Evolutionary conservation across 2,329 filamentous ascomycete genomes (phyloP).

Genomic region (Colletotrichum tamarilloi): DNA sequence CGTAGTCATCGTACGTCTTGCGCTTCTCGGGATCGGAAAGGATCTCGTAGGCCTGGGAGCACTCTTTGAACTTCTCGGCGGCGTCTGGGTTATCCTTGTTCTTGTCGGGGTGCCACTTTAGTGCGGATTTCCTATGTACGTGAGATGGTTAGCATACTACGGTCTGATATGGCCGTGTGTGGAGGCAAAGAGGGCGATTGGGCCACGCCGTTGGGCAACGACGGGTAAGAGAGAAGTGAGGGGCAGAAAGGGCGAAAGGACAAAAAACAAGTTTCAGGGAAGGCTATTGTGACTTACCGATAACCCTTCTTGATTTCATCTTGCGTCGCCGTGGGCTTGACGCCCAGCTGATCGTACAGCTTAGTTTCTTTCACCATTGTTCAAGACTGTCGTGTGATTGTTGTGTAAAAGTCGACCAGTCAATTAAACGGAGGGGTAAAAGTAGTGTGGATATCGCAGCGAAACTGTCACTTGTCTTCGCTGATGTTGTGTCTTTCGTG

Average conservation of each 20-base stretch:
- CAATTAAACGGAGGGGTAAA: conserved; percentile 1
- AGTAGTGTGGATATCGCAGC: conserved; percentile 3
- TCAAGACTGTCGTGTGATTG: conserved; percentile 30
- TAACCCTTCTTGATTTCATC: conserved; percentile 99
- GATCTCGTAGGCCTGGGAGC: conserved; percentile 97
- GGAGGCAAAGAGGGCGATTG: background rate
- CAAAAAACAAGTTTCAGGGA: background rate
- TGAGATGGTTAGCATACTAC: conserved; percentile 48
- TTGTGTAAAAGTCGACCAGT: conserved; percentile 6
- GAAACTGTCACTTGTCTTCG: background rate
- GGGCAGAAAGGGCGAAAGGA: background rate
- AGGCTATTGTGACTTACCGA: conserved; percentile 65
- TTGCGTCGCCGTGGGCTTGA: conserved; percentile 84
- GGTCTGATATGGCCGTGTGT: background rate
- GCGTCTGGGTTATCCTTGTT: conserved; percentile 91
- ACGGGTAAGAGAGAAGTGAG: conserved; percentile 1
- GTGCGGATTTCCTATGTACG: conserved; percentile 77
- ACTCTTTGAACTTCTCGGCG: conserved; percentile 96
- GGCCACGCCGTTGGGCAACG: conserved; percentile 16
- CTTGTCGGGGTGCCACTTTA: conserved; percentile 97
- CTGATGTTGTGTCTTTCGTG: background rate
- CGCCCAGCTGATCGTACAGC: conserved; percentile 86
- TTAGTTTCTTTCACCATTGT: conserved; percentile 95
- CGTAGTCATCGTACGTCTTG: conserved; percentile 93
- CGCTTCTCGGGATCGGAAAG: conserved; percentile 97